Evolutionary conservation across 345 rosid species (phyloP).

Genomic region (Geranium brycei): DNA sequence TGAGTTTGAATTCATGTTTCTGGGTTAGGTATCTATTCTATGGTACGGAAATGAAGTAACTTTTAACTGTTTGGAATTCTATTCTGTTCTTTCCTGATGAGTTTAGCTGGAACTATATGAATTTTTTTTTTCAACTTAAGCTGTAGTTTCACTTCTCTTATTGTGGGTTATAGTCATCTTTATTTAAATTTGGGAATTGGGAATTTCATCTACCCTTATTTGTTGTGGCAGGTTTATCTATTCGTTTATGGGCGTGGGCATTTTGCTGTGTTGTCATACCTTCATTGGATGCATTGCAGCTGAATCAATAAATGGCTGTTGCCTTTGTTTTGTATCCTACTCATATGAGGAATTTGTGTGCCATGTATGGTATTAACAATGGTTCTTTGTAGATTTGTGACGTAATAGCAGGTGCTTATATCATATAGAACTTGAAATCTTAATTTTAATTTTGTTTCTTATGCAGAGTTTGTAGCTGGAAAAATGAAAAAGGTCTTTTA

Average conservation of each 20-base stretch:
- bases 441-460: too few species aligned
- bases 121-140: neutral
- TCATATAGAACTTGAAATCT: too few species aligned
- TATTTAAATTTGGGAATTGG: constrained; percentile 5
- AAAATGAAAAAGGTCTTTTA: too few species aligned
- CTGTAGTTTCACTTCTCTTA: neutral
- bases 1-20: neutral
- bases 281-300: constrained; percentile 87
- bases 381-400: neutral
- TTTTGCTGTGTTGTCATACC: constrained; percentile 52
- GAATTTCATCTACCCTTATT: constrained; percentile 11
- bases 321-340: constrained; percentile 97
- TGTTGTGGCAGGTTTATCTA: constrained; percentile 77
- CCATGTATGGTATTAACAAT: neutral
- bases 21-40: neutral
- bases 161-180: neutral
- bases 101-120: neutral
- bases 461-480: too few species aligned
- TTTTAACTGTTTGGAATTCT: neutral
- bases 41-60: neutral
- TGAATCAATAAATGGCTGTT: constrained; percentile 69
- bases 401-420: too few species aligned
- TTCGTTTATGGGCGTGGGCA: constrained; percentile 79
- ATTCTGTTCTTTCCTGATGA: neutral
- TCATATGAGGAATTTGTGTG: neutral